Evolutionary conservation across 805 yeast genomes (phyloP).

Genomic region (Allodekkera sacchari): DNA sequence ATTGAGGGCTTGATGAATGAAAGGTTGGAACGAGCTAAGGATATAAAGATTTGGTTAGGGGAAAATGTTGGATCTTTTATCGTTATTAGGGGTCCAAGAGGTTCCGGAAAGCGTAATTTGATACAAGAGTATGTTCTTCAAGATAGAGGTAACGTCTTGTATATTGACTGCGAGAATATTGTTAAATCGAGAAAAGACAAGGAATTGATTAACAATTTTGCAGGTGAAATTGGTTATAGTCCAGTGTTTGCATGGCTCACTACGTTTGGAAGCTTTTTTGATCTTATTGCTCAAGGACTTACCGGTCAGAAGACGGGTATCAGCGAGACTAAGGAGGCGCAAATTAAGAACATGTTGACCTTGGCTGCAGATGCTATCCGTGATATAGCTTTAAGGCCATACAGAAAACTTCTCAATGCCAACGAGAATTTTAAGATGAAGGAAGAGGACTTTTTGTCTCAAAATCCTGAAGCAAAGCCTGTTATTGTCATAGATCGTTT

Average conservation of each 20-base stretch:
- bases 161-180: conserved; percentile 72
- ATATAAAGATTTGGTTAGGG: conserved; percentile 67
- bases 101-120: conserved; percentile 84
- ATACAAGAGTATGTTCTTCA: conserved; percentile 60
- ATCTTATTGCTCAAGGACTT: conserved; percentile 78
- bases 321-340: conserved; percentile 74
- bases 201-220: conserved; percentile 55
- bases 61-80: conserved; percentile 91
- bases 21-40: conserved; percentile 57
- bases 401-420: conserved; percentile 22
- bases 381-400: conserved; percentile 45
- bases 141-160: conserved; percentile 52
- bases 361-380: conserved; percentile 69
- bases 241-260: conserved; percentile 94
- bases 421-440: conserved; percentile 27
- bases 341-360: conserved; percentile 70
- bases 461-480: conserved; percentile 79
- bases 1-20: conserved; percentile 51
- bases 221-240: conserved; percentile 78
- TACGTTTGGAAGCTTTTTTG: conserved; percentile 67
- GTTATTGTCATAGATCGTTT: conserved; percentile 77
- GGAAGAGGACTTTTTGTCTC: conserved; percentile 77
- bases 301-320: conserved; percentile 93
- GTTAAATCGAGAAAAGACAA: conserved; percentile 69
- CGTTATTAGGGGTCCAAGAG: conserved; percentile 85